These are phyloP conservation scores for Bassia scoparia DNA, from an alignment of 148 eudicot genomes.

Conservation along the genomic window DNA sequence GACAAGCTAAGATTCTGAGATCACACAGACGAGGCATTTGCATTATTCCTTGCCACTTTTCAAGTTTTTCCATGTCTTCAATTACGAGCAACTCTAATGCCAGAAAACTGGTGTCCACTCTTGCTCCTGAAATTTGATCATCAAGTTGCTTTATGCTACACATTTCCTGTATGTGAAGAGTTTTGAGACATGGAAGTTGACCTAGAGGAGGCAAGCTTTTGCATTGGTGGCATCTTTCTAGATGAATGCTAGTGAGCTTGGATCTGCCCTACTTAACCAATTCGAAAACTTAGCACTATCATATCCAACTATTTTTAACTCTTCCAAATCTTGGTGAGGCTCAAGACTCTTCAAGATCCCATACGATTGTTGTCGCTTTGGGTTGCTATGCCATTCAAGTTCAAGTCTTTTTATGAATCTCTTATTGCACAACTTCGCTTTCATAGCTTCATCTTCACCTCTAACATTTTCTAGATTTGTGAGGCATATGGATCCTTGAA, in stretches of 20 bases:
- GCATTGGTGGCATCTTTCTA: constrained; percentile 13
- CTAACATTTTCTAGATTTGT: constrained; percentile 16
- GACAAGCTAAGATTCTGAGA: too few relatives aligned
- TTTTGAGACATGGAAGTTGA: too few relatives aligned
- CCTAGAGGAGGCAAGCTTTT: neutral
- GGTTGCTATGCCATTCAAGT: constrained; percentile 18
- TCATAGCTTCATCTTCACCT: constrained; percentile 12
- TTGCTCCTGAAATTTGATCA: too few relatives aligned
- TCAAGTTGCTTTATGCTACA: too few relatives aligned
- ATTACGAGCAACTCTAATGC: too few relatives aligned
- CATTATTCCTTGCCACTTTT: too few relatives aligned
- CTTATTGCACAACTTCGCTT: constrained; percentile 12
- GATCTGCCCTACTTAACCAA: constrained; percentile 19
- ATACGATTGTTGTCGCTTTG: too few relatives aligned
- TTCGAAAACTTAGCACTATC: constrained; percentile 18
- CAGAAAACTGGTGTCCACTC: too few relatives aligned
- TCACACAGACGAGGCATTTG: too few relatives aligned
- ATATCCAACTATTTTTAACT: constrained; percentile 15
- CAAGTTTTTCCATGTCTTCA: too few relatives aligned
- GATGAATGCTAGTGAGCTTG: constrained; percentile 16
- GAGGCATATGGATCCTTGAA: constrained; percentile 24
- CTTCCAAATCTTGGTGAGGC: constrained; percentile 24
- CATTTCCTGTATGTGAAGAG: too few relatives aligned
- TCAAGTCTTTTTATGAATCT: constrained; percentile 15
- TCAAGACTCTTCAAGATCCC: neutral